Base-by-base conservation (phyloP, 805 yeast genomes). In the Wickerhamiella kazuoi region DNA sequence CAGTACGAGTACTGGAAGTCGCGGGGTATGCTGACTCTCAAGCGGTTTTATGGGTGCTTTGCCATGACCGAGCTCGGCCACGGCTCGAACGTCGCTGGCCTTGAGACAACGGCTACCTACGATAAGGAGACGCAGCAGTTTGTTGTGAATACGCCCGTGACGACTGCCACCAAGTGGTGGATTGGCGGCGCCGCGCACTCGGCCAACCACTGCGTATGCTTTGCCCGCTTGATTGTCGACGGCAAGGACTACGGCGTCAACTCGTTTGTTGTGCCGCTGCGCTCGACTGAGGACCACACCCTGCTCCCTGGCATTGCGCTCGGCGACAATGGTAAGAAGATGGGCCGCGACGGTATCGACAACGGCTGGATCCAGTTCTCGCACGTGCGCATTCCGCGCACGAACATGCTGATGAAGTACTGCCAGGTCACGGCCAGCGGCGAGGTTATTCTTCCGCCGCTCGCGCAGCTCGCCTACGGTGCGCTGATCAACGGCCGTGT, bases 161-260 rank as follows among this genome's bases (percentile, higher is more conserved):
- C 79, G 40, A 80, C 86, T 21, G 94, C 94, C 31, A 81, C 94
- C 16, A 82, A 82, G 56, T 82, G 94, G 93, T 82, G 94, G 94
- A 82, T 82, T 50, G 94, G 94, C 36, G 94, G 94, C 50, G 94
- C 94, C 26, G 93, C 93, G 9, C 86, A 79, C 56, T 74, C 87
- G 14, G 78, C 93, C 3, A 80, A 82, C 30, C 93, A 81, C 60
- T 65, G 79, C 20, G 71, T 73, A 16, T 76, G 72, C 21, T 81
- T 74, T 56, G 93, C 93, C 5, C 67, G 94, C 44, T 64, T 82
- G 44, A 69, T 77, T 37, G 82, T 79, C 17, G 63, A 74, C 30
- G 82, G 77, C 9, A 70, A 76, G 53, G 94, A 82, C 57, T 74
- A 80, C 55, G 94, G 93, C 37, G 90, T 82, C 40, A 80, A 81